Conservation (phyloP, 148 eudicot species). For the Amaranthus palmeri region DNA sequence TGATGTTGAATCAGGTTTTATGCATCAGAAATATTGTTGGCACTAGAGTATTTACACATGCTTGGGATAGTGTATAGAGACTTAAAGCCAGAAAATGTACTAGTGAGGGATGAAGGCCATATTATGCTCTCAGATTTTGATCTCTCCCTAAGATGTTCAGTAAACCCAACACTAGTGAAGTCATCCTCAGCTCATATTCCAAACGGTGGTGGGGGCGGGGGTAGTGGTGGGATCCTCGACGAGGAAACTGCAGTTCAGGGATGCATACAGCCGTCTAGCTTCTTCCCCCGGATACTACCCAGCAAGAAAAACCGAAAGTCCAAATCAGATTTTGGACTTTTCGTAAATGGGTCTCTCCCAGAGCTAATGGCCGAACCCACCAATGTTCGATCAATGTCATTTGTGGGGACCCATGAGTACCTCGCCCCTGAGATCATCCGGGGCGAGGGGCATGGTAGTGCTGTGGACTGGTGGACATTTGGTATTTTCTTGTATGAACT, state of each 20-base stretch:
- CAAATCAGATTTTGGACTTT: slow-evolving; percentile 69
- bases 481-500: slow-evolving; percentile 80
- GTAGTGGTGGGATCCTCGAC: slow-evolving; percentile 42
- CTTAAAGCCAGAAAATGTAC: slow-evolving; percentile 82
- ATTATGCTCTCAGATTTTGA: slow-evolving; percentile 92
- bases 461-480: slow-evolving; percentile 97
- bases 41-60: slow-evolving; percentile 88
- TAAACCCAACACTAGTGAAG: slow-evolving; percentile 76
- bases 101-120: slow-evolving; percentile 79
- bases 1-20: slow-evolving; percentile 48
- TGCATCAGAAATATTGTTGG: slow-evolving; percentile 75
- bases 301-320: slow-evolving; percentile 75
- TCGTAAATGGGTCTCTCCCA: slow-evolving; percentile 60
- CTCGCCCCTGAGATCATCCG: slow-evolving; percentile 89
- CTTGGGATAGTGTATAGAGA: slow-evolving; percentile 86
- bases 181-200: slow-evolving; percentile 44
- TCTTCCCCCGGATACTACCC: slow-evolving; percentile 66
- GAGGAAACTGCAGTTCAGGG: slow-evolving; percentile 42
- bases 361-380: slow-evolving; percentile 96
- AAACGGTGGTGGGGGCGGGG: slow-evolving; percentile 29
- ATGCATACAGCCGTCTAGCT: slow-evolving; percentile 70
- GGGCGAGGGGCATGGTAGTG: slow-evolving; percentile 94
- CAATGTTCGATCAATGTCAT: slow-evolving; percentile 85
- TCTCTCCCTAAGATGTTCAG: slow-evolving; percentile 85
- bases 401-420: slow-evolving; percentile 88